Percentiles rank a stretch among this genome's conserved stretches.
Conservation (phyloP, 345 rosid species). For the Salix koriyanagi region DNA sequence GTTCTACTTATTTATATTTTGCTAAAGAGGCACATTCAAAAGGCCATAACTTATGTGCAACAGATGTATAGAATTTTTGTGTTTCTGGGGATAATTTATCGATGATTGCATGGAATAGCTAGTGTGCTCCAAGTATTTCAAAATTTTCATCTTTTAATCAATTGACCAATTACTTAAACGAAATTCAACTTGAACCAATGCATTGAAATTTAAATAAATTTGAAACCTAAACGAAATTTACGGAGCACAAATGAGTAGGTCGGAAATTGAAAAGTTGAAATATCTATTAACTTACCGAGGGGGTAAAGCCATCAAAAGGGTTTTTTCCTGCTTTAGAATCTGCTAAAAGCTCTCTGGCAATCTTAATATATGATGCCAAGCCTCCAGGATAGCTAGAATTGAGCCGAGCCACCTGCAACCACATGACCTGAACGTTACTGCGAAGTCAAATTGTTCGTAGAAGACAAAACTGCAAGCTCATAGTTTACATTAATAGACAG, state of each 20-base stretch:
- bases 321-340: conserved; percentile 87
- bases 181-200: not conserved
- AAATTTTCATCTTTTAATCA: not conserved
- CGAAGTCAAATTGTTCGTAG: not conserved
- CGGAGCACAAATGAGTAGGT: too few relatives aligned
- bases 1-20: not conserved
- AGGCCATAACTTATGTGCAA: not conserved
- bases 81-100: not conserved
- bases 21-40: not conserved
- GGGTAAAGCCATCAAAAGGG: conserved; percentile 93
- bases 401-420: conserved; percentile 55
- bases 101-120: not conserved
- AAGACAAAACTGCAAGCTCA: too few relatives aligned
- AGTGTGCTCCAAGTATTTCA: not conserved
- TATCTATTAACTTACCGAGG: conserved; percentile 52
- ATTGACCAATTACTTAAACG: not conserved
- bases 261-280: not conserved
- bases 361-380: conserved; percentile 59
- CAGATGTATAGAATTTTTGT: not conserved
- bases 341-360: conserved; percentile 75
- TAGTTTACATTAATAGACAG: too few relatives aligned
- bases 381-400: conserved; percentile 92
- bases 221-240: not conserved
- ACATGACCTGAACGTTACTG: not conserved
- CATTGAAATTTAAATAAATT: not conserved